Evolutionary conservation across 1,139 yeast species (phyloP).

Genomic region (Taiozyma sp.): DNA sequence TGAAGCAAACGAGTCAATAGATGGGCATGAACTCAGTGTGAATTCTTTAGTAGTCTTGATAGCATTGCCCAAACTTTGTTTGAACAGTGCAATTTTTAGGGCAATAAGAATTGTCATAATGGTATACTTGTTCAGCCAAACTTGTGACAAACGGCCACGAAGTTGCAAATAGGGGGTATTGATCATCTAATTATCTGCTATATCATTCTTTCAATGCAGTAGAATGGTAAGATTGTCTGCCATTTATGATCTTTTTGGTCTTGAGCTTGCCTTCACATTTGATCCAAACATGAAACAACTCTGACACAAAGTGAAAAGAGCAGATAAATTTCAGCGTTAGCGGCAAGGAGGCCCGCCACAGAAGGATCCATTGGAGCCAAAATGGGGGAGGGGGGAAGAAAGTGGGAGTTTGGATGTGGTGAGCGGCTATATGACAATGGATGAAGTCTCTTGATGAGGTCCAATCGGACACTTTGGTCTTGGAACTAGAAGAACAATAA

Average conservation of each 20-base stretch:
- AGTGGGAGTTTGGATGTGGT: too few relatives aligned
- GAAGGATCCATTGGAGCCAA: not conserved
- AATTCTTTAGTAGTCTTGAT: conserved; percentile 32
- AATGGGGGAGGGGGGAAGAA: not conserved
- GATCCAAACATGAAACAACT: not conserved
- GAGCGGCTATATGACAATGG: not conserved
- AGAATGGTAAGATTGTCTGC: not conserved
- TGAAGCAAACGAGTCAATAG: conserved; percentile 42
- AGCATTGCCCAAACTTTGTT: conserved; percentile 36
- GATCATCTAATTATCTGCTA: not conserved
- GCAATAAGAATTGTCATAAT: conserved; percentile 40
- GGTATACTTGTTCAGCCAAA: conserved; percentile 55
- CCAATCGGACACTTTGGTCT: too few relatives aligned
- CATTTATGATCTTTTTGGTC: not conserved
- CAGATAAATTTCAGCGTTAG: not conserved
- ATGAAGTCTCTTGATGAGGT: not conserved
- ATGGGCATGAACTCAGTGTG: conserved; percentile 38
- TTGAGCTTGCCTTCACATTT: not conserved
- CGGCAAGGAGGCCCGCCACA: not conserved
- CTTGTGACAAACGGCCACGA: conserved; percentile 49
- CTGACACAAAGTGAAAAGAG: not conserved
- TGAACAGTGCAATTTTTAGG: conserved; percentile 47
- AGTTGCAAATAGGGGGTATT: conserved; percentile 33
- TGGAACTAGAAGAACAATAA: too few relatives aligned
- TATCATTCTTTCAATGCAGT: not conserved